Conservation (phyloP, 352 stramenopile species). For the Ochromonadaceae sp. region DNA sequence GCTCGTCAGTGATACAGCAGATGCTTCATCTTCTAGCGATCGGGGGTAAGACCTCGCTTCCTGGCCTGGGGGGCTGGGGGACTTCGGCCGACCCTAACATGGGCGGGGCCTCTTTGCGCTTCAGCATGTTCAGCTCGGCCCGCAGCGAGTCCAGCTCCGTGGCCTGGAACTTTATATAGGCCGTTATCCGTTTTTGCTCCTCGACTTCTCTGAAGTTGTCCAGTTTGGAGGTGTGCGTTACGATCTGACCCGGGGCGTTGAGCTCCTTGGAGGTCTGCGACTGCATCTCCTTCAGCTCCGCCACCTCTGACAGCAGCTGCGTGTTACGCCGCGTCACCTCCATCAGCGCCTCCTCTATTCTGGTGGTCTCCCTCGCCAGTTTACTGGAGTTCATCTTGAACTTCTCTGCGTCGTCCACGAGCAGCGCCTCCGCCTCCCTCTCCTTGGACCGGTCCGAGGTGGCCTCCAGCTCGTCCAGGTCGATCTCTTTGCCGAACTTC, state of each 20-base stretch:
- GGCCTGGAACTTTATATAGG: conserved; percentile 69
- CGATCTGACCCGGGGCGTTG: background rate
- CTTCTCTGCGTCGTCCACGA: background rate
- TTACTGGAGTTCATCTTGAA: background rate
- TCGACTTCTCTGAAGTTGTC: conserved; percentile 44
- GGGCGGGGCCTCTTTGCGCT: conserved; percentile 52
- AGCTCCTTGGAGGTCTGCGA: conserved; percentile 30
- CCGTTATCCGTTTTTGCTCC: conserved; percentile 66
- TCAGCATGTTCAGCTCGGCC: conserved; percentile 60
- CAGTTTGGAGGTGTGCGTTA: background rate
- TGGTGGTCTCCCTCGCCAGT: background rate
- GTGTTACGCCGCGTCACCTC: conserved; percentile 13
- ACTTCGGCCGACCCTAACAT: too few relatives aligned
- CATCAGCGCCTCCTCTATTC: background rate
- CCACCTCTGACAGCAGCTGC: conserved; percentile 3
- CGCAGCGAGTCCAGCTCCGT: conserved; percentile 72
- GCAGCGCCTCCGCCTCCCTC: background rate
- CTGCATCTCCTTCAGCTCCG: conserved; percentile 17
- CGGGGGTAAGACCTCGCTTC: too few relatives aligned
- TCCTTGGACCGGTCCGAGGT: conserved; percentile 2
- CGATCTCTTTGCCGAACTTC: conserved; percentile 42
- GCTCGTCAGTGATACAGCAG: too few relatives aligned
- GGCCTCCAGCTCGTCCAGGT: conserved; percentile 51
- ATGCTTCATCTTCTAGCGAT: too few relatives aligned
- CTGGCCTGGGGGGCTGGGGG: too few relatives aligned